Evolutionary conservation across 23 red algal species (phyloP), one percentile per base, ranked within the genome.

Genomic region (Agarophyton chilense): DNA sequence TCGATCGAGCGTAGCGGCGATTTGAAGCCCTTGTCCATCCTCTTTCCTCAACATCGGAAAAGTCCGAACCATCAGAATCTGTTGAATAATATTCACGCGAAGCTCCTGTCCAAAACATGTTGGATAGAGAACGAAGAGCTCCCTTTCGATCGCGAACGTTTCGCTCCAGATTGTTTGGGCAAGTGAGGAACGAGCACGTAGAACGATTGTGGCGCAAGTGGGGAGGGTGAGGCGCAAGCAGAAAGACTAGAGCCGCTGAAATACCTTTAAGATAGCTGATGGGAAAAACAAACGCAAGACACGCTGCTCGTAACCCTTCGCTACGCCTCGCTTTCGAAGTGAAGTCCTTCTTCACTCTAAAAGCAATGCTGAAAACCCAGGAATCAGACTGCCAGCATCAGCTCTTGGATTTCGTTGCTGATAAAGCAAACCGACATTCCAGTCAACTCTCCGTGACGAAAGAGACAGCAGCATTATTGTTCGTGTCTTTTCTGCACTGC

Each of bases 401-500:
- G 60, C 16, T 65, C 11, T 12, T 11, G 16, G 31, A 35, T 36
- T 65, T 29, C 3, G 29, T 14, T 65, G 60, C 60, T 65, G 60
- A 65, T 65, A 65, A 36, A 65, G 60, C 29, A 65, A 29, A 38
- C 60, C 31, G 60, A 65, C 60, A 65, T 65, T 36, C 31, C 9
- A 16, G 33, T 38, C 31, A 33, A 25, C 60, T 65, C 60, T 65
- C 60, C 60, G 60, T 65, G 60, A 61, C 2, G 26, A 65, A 65
- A 36, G 60, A 35, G 60, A 65, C 60, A 65, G 60, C 31, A 61
- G 31, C 31, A 65, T 65, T 65, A 65, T 65, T 65, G 60, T 65
- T 65, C 21, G 60, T 65, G 60, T 29, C 60, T 65, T 65, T 65
- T 65, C 60, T 65, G 60, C 60, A 65, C 18, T 65, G 60, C 60